Conservation (phyloP, 2,329 filamentous ascomycete species). For the Scedosporium minutisporum region DNA sequence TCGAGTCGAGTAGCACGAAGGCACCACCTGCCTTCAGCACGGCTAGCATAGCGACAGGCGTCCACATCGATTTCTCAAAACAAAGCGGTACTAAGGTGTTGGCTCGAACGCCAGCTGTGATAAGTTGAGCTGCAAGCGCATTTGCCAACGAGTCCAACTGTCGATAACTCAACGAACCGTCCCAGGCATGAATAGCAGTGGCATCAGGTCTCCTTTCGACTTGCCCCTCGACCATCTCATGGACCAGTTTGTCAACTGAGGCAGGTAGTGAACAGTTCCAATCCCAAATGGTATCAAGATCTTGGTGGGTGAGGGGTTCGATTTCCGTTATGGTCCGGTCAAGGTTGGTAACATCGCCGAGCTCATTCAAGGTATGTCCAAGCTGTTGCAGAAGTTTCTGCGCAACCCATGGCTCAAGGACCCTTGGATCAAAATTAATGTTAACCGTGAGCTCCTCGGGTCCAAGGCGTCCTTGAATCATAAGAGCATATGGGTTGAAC, state of each 20-base stretch:
- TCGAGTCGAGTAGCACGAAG: constrained; percentile 12
- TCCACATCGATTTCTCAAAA: constrained; percentile 12
- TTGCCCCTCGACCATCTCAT: background rate
- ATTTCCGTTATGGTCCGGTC: too few species aligned
- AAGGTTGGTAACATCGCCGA: too few species aligned
- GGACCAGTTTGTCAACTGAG: constrained; percentile 3
- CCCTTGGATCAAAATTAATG: too few species aligned
- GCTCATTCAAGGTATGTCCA: too few species aligned
- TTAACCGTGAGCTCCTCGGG: too few species aligned
- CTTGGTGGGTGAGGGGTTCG: background rate
- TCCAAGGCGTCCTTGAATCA: background rate
- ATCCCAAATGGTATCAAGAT: background rate
- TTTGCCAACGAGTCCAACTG: too few species aligned
- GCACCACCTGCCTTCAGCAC: constrained; percentile 13
- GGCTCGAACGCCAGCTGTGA: background rate
- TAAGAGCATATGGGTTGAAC: background rate
- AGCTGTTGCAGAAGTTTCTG: too few species aligned
- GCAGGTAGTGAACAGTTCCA: background rate
- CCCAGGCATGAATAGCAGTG: constrained; percentile 15
- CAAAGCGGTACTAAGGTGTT: background rate
- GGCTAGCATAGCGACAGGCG: constrained; percentile 12
- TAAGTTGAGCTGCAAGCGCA: too few species aligned
- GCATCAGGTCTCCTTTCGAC: constrained; percentile 5
- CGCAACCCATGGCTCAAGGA: too few species aligned
- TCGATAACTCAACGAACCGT: constrained; percentile 13